phyloP scores from a whole-genome alignment of 2,329 filamentous ascomycete genomes.

The Talaromyces islandicus region DNA sequence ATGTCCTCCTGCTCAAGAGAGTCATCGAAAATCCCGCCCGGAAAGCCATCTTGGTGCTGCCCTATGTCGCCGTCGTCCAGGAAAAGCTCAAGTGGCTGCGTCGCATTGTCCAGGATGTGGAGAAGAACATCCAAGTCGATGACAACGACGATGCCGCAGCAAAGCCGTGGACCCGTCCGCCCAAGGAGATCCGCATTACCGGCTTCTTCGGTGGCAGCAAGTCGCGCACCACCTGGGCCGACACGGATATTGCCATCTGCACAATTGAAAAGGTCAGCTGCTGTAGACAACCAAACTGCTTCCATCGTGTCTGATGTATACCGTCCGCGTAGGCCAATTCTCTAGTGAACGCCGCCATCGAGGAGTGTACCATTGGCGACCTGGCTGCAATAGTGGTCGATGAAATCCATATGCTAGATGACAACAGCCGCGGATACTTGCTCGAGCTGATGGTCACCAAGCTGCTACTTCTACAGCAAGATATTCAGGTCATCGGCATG shows the following conservation, averaged over 20 bases:
- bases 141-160: constrained; percentile 24
- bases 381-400: constrained; percentile 66
- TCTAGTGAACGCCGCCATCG: constrained; percentile 66
- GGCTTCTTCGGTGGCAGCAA: constrained; percentile 72
- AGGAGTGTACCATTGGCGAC: constrained; percentile 60
- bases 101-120: constrained; percentile 57
- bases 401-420: constrained; percentile 77
- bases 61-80: constrained; percentile 73
- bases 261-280: constrained; percentile 65
- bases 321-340: constrained; percentile 58
- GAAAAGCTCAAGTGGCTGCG: constrained; percentile 73
- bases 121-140: constrained; percentile 27
- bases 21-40: constrained; percentile 57
- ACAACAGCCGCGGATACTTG: constrained; percentile 68
- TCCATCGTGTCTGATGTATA: neutral
- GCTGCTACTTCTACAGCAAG: constrained; percentile 60
- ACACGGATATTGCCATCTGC: constrained; percentile 73
- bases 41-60: constrained; percentile 67
- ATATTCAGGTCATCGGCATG: constrained; percentile 70
- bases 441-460: constrained; percentile 71
- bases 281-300: neutral
- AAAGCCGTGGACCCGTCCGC: constrained; percentile 44
- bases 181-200: constrained; percentile 57
- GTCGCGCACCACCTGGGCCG: constrained; percentile 60
- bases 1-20: constrained; percentile 66